These are phyloP conservation scores for Chrysochromulina tobinii DNA, from an alignment of 78 protist species.

Conservation along the genomic window DNA sequence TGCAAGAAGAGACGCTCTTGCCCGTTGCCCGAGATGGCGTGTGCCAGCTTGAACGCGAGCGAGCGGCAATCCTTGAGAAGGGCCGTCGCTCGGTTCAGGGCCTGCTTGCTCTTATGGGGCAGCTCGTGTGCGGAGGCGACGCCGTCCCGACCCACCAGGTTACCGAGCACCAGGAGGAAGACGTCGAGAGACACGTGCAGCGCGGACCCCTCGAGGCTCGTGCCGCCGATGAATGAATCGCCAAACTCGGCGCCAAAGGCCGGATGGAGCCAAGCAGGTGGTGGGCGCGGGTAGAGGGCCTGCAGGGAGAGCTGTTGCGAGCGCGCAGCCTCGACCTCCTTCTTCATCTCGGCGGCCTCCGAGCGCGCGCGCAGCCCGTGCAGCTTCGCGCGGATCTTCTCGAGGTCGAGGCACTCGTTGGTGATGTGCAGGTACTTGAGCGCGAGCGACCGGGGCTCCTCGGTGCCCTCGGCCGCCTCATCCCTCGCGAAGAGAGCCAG, in stretches of 20 bases:
- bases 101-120: background rate
- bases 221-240: conserved; percentile 26
- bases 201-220: background rate
- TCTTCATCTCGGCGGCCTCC: background rate
- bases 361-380: background rate
- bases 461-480: background rate
- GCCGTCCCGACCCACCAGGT: background rate
- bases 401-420: background rate
- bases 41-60: background rate
- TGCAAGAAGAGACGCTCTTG: background rate
- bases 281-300: conserved; percentile 34
- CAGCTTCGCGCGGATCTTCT: background rate
- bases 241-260: conserved; percentile 37
- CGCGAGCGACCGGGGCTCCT: background rate
- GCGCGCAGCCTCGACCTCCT: background rate
- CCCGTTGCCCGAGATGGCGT: background rate
- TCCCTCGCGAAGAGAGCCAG: background rate
- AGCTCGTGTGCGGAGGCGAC: background rate
- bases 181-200: background rate
- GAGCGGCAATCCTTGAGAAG: background rate
- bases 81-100: background rate
- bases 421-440: background rate
- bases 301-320: background rate
- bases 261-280: conserved; percentile 31
- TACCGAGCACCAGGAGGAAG: background rate